Conservation (phyloP, 208 protist species). For the Trypanosoma cruzi region DNA sequence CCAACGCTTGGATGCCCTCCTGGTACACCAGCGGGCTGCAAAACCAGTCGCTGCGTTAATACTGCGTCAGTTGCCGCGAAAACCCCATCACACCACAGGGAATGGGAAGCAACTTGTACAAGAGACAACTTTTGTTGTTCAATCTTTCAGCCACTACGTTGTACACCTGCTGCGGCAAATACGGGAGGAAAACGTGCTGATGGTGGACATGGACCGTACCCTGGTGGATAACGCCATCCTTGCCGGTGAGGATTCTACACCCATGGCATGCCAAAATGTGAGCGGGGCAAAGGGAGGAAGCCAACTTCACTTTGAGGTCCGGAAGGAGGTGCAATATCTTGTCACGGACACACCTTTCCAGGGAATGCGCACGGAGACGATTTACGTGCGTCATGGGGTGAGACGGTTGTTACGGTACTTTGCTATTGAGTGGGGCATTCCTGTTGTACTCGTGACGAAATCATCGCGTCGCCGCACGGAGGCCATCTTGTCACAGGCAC, state of each 20-base stretch:
- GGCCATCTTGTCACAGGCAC: constrained; percentile 54
- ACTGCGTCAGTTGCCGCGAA: constrained; percentile 24
- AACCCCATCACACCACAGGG: not conserved
- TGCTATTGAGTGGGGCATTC: constrained; percentile 72
- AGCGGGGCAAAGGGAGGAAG: not conserved
- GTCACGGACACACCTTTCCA: constrained; percentile 5
- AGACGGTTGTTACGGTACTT: constrained; percentile 52
- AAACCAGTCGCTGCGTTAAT: constrained; percentile 63
- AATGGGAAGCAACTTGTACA: constrained; percentile 23
- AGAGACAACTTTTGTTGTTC: constrained; percentile 47
- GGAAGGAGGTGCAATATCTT: constrained; percentile 36
- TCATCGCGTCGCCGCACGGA: constrained; percentile 56
- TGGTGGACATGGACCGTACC: constrained; percentile 89
- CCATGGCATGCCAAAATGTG: not conserved
- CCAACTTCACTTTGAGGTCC: constrained; percentile 45
- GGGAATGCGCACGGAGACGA: constrained; percentile 38
- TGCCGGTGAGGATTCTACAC: constrained; percentile 2
- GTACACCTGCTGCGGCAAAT: constrained; percentile 59
- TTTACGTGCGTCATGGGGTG: constrained; percentile 70
- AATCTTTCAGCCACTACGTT: constrained; percentile 62
- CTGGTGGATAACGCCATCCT: constrained; percentile 81
- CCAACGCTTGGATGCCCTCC: constrained; percentile 56
- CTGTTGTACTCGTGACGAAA: constrained; percentile 76
- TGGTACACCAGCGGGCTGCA: constrained; percentile 47
- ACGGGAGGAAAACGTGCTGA: constrained; percentile 56